A percentile compares a stretch with the other conserved stretches of the same genome.
Evolutionary conservation across 148 eudicot genomes (phyloP).

Genomic region (Amaranthus palmeri): DNA sequence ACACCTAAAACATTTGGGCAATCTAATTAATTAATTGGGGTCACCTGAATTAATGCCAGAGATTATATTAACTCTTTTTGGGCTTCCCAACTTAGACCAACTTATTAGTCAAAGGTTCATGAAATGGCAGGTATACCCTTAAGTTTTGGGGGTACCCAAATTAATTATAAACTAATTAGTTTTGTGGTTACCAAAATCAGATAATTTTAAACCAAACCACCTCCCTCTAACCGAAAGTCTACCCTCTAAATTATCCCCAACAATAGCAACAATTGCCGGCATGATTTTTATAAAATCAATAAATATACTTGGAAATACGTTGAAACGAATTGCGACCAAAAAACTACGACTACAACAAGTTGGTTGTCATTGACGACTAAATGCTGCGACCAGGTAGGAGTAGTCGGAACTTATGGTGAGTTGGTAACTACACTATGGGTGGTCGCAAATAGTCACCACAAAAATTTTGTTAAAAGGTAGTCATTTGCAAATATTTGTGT

Average conservation of each 20-base stretch:
- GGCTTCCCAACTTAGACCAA: constrained; percentile 14
- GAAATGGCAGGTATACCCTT: constrained; percentile 9
- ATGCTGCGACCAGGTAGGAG: too few relatives aligned
- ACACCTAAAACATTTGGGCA: background rate
- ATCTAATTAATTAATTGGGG: background rate
- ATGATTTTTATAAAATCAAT: background rate
- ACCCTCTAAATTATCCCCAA: constrained; percentile 8
- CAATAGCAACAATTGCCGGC: constrained; percentile 19
- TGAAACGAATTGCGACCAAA: too few relatives aligned
- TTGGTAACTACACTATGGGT: too few relatives aligned
- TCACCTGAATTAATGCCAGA: constrained; percentile 6
- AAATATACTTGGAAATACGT: background rate
- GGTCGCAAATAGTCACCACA: too few relatives aligned
- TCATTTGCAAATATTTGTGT: too few relatives aligned
- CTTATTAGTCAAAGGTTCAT: constrained; percentile 16
- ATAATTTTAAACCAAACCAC: background rate
- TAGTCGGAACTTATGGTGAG: too few relatives aligned
- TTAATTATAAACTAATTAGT: background rate
- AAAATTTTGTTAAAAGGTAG: too few relatives aligned
- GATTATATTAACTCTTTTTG: background rate
- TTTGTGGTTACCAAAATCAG: constrained; percentile 5
- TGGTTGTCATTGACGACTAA: too few relatives aligned
- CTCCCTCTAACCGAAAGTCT: constrained; percentile 6
- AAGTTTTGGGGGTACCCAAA: constrained; percentile 7
- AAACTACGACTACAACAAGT: too few relatives aligned